These are phyloP conservation scores for Pythium monospermum DNA, from an alignment of 352 stramenopile species.

Conservation along the genomic window DNA sequence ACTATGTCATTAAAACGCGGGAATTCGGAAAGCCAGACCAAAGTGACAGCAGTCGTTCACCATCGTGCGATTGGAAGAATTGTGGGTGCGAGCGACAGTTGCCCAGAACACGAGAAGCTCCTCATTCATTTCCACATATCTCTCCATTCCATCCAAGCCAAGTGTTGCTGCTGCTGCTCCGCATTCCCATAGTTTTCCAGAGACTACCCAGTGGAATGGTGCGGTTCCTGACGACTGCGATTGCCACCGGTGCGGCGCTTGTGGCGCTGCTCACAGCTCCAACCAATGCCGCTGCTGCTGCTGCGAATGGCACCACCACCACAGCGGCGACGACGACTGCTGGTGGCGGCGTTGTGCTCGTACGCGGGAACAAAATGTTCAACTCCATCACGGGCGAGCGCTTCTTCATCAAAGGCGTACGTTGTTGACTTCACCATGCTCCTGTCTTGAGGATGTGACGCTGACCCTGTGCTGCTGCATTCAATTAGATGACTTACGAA, in stretches of 20 bases:
- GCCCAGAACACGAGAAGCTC: no score
- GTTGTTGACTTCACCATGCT: constrained; percentile 8
- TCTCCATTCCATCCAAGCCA: no score
- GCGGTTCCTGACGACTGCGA: constrained; percentile 12
- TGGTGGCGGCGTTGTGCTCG: constrained; percentile 47
- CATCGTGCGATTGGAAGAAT: no score
- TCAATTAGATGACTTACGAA: constrained; percentile 76
- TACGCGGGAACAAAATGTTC: constrained; percentile 86
- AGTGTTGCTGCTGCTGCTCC: no score
- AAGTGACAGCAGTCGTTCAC: no score
- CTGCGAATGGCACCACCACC: constrained; percentile 1
- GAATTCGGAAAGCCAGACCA: no score
- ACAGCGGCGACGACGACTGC: not conserved
- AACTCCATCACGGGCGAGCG: constrained; percentile 74
- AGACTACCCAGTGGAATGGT: not conserved
- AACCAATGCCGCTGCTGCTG: not conserved
- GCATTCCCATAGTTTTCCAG: not conserved
- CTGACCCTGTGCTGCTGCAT: not conserved
- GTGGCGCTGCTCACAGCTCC: constrained; percentile 11
- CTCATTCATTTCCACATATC: no score
- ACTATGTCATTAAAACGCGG: not conserved
- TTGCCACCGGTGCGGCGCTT: constrained; percentile 10
- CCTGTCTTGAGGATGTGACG: not conserved
- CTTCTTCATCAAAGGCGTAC: constrained; percentile 85
- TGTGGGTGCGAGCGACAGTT: no score